These are phyloP conservation scores for Desmodesmus armatus DNA, from an alignment of 139 green algal genomes.

Conservation along the genomic window DNA sequence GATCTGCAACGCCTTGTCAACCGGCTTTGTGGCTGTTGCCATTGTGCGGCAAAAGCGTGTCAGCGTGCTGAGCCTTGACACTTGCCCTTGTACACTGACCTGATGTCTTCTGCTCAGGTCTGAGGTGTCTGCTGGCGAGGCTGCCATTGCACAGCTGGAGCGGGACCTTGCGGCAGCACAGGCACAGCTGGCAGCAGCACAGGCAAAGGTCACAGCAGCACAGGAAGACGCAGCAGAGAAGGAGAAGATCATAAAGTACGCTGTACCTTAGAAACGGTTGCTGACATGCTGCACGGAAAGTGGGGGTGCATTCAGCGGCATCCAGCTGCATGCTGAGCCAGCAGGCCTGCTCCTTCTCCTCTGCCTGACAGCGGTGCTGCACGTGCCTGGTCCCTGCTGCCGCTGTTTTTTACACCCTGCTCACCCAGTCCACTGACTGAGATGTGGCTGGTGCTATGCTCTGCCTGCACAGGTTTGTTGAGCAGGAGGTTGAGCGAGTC, in stretches of 20 bases:
- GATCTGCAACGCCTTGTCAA: too few relatives aligned
- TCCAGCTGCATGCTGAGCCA: not conserved
- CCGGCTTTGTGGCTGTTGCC: too few relatives aligned
- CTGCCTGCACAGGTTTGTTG: constrained; percentile 59
- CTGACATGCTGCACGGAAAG: too few relatives aligned
- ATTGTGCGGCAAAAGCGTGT: too few relatives aligned
- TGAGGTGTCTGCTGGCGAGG: constrained; percentile 55
- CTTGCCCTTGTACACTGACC: too few relatives aligned
- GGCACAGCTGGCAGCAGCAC: constrained; percentile 30
- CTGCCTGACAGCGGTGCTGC: not conserved
- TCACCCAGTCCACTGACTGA: too few relatives aligned
- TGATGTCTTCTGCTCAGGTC: too few relatives aligned
- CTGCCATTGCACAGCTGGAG: constrained; percentile 49
- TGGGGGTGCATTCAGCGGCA: not conserved
- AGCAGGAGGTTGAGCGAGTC: constrained; percentile 74
- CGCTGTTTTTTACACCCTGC: too few relatives aligned
- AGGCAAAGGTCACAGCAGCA: constrained; percentile 34
- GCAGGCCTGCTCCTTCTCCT: not conserved
- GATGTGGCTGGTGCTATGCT: not conserved
- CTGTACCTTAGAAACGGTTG: too few relatives aligned
- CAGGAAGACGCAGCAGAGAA: constrained; percentile 57
- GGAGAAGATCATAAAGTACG: constrained; percentile 64
- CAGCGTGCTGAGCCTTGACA: too few relatives aligned
- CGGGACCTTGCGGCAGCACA: constrained; percentile 41
- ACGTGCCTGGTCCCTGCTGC: not conserved